phyloP scores from a whole-genome alignment of 208 protist genomes.

The Crithidia bombi region DNA sequence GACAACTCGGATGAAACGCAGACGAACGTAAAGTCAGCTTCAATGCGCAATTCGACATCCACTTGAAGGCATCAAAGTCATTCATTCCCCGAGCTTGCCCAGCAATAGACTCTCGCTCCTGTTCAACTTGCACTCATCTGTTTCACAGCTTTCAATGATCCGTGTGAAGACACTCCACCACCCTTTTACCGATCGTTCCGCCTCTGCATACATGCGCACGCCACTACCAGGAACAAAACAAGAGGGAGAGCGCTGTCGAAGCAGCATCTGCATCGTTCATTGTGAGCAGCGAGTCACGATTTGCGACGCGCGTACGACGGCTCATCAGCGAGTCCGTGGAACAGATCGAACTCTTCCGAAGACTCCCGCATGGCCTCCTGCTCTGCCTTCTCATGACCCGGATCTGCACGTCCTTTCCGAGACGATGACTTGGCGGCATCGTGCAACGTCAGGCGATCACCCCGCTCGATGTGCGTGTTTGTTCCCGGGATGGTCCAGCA shows the following conservation, averaged over 20 bases:
- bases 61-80: no score
- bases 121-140: no score
- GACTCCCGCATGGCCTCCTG: constrained; percentile 83
- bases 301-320: constrained; percentile 57
- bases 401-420: constrained; percentile 21
- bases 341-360: constrained; percentile 81
- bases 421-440: constrained; percentile 14
- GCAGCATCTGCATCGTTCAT: background rate
- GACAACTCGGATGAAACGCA: background rate
- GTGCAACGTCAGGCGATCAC: constrained; percentile 58
- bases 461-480: constrained; percentile 79
- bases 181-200: no score
- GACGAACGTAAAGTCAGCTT: background rate
- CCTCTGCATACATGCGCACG: no score
- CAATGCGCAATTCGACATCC: no score
- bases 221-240: constrained; percentile 12
- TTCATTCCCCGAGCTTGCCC: no score
- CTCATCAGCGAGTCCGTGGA: constrained; percentile 82
- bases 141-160: background rate
- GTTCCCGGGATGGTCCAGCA: constrained; percentile 92
- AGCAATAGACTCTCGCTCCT: no score
- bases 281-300: constrained; percentile 25
- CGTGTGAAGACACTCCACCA: background rate
- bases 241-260: no score
- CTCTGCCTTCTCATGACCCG: constrained; percentile 52